Evolutionary conservation across 768 basidiomycete genomes (phyloP).

Genomic region (Asterophora parasitica): DNA sequence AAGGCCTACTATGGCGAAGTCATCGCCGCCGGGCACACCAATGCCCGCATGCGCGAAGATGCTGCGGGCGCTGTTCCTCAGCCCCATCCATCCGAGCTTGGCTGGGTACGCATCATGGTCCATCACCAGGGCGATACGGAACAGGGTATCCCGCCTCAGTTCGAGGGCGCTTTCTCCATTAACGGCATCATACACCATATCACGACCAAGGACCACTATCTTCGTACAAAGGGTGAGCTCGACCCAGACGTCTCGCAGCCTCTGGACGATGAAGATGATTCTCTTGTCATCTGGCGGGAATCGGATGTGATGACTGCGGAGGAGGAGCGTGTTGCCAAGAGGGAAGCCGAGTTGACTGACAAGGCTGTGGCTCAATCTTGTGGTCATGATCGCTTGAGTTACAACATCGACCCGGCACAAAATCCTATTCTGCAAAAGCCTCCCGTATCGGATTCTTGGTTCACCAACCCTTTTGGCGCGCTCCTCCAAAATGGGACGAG

Average conservation of each 20-base stretch:
- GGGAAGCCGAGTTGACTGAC: slow-evolving; percentile 21
- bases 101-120: slow-evolving; percentile 77
- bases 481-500: slow-evolving; percentile 30
- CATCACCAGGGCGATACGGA: slow-evolving; percentile 54
- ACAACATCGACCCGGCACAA: slow-evolving; percentile 54
- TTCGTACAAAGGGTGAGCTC: slow-evolving; percentile 51
- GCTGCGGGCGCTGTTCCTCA: slow-evolving; percentile 46
- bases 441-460: slow-evolving; percentile 26
- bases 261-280: slow-evolving; percentile 40
- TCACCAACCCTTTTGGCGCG: slow-evolving; percentile 36
- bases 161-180: slow-evolving; percentile 73
- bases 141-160: slow-evolving; percentile 47
- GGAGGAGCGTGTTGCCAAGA: slow-evolving; percentile 35
- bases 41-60: slow-evolving; percentile 57
- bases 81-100: slow-evolving; percentile 47
- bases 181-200: slow-evolving; percentile 68
- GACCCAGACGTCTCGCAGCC: slow-evolving; percentile 45
- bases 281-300: slow-evolving; percentile 73
- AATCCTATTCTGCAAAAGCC: slow-evolving; percentile 46
- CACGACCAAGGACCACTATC: slow-evolving; percentile 64
- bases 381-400: slow-evolving; percentile 64
- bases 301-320: slow-evolving; percentile 56
- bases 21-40: slow-evolving; percentile 49
- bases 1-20: slow-evolving; percentile 76
- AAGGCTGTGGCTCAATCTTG: slow-evolving; percentile 41